Evolutionary conservation across 192 early-diverging fungal genomes (phyloP), one percentile per base, ranked within the genome.

Genomic region (Backusella macrospora): DNA sequence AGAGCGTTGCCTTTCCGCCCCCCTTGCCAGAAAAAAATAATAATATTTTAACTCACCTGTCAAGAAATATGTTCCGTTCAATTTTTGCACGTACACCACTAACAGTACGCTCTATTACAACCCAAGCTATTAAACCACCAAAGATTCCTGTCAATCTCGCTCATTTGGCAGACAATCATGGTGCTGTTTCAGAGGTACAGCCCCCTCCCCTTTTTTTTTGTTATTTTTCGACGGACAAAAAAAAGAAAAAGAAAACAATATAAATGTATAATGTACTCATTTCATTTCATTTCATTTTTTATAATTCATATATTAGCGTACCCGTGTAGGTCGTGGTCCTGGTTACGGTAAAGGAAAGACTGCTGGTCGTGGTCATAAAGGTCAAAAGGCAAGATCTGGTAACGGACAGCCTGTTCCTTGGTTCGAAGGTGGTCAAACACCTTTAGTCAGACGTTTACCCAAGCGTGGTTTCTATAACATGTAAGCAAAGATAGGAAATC

Each of bases 351-450:
- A 91, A 72, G 96, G 96, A 34, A 91, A 94, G 72, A 99, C 95
- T 21, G 88, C 92, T 65, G 97, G 96, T 10, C 88, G 94, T 37
- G 96, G 97, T 75, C 89, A 92, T 67, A 98, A 98, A 82, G 97
- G 97, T 68, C 95, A 91, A 78, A 91, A 96, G 43, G 89, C 93
- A 29, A 90, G 94, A 9, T 76, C 89, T 7, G 88, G 91, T 68
- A 94, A 93, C 64, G 80, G 88, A 66, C 87, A 91, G 55, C 95
- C 95, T 18, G 82, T 86, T 21, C 92, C 91, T 3, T 93, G 89
- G 21, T 99, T 95, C 75, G 95, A 97, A 80, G 97, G 97, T 74
- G 97, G 97, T 38, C 96, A 98, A 76, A 94, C 92, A 16, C 93
- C 95, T 55, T 74, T 98, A 48, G 87, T 89, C 26, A 88, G 88